Evolutionary conservation across 306 rosid genomes (phyloP).

Genomic region (Inga laurina): DNA sequence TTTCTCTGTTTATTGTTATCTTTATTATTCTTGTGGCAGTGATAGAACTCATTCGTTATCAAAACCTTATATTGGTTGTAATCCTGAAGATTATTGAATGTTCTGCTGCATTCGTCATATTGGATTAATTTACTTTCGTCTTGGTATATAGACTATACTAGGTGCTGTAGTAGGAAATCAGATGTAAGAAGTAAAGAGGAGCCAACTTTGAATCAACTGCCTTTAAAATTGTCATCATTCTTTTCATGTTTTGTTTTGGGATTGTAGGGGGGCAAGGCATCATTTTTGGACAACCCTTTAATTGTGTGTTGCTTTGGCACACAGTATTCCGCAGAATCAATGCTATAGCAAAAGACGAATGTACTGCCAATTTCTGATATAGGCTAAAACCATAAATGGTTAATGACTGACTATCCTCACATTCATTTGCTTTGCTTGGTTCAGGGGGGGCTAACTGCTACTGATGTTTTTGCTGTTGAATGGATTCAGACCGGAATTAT

Average conservation of each 20-base stretch:
- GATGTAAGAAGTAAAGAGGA: background rate
- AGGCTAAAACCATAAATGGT: background rate
- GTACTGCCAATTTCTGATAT: background rate
- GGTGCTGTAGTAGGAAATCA: conserved; percentile 1
- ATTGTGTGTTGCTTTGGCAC: background rate
- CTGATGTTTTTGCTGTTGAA: conserved; percentile 96
- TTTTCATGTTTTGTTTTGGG: background rate
- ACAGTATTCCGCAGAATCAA: background rate
- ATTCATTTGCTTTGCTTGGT: conserved; percentile 38
- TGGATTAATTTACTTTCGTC: conserved; percentile 16
- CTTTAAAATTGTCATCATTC: background rate
- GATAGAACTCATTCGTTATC: conserved; percentile 4
- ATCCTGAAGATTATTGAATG: background rate
- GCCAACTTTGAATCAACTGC: conserved; percentile 7
- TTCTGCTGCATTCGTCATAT: conserved; percentile 3
- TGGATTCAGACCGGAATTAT: conserved; percentile 85
- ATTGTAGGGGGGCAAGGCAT: background rate
- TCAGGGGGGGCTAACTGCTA: conserved; percentile 99
- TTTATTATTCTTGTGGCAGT: conserved; percentile 1
- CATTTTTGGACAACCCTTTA: background rate
- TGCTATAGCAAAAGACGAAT: background rate
- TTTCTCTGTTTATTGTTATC: conserved; percentile 2
- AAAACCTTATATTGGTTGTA: background rate
- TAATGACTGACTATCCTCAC: background rate
- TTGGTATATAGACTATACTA: conserved; percentile 2